Evolutionary conservation across 2,329 filamentous ascomycete genomes (phyloP).

Genomic region (Corinectria fuckeliana): DNA sequence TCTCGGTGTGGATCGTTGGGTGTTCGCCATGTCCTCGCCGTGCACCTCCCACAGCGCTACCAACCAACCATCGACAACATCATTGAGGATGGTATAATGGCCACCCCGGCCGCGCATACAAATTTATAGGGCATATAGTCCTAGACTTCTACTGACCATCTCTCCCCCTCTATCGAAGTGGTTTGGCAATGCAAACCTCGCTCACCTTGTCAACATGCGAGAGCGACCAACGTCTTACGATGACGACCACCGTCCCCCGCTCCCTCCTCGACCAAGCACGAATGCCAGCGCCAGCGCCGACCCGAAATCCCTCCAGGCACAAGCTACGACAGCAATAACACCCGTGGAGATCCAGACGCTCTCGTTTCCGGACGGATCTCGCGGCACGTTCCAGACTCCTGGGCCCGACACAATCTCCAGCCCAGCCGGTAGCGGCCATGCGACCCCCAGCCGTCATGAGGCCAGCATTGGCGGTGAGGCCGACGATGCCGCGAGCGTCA

Average conservation of each 20-base stretch:
- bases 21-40: constrained; percentile 21
- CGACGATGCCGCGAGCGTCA: constrained; percentile 70
- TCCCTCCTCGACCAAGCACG: constrained; percentile 58
- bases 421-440: constrained; percentile 49
- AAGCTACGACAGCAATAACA: constrained; percentile 84
- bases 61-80: constrained; percentile 18
- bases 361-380: constrained; percentile 72
- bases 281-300: constrained; percentile 45
- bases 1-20: constrained; percentile 7
- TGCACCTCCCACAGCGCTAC: neutral
- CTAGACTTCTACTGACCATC: constrained; percentile 2
- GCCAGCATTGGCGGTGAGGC: constrained; percentile 52
- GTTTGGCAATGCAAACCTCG: constrained; percentile 39
- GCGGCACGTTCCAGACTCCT: constrained; percentile 64
- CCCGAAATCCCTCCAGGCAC: constrained; percentile 57
- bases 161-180: neutral
- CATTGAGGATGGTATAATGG: constrained; percentile 44
- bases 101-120: constrained; percentile 7
- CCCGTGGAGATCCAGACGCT: constrained; percentile 81
- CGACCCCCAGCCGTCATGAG: constrained; percentile 44
- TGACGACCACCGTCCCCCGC: constrained; percentile 59
- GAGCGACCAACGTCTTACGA: constrained; percentile 38
- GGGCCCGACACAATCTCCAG: constrained; percentile 46
- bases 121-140: constrained; percentile 22
- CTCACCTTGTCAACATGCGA: constrained; percentile 36